Evolutionary conservation across 2,329 filamentous ascomycete species (phyloP).

Genomic region (Metarhizium rileyi): DNA sequence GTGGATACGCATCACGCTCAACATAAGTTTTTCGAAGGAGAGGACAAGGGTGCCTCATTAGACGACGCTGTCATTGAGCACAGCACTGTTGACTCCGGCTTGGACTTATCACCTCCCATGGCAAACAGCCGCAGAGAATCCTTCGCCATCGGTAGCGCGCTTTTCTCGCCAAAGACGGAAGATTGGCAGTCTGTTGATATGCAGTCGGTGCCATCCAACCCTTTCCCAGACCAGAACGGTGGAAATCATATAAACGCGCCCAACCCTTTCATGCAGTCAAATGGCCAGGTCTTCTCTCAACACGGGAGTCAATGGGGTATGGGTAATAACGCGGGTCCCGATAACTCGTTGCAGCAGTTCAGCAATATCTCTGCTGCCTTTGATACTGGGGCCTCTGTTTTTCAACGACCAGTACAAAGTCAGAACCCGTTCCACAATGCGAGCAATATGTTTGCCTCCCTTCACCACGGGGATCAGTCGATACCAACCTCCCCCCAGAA

Average conservation of each 20-base stretch:
- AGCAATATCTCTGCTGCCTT: conserved; percentile 46
- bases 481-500: conserved; percentile 48
- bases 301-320: conserved; percentile 49
- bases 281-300: conserved; percentile 30
- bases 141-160: conserved; percentile 43
- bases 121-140: conserved; percentile 53
- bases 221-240: conserved; percentile 46
- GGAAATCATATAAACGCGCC: conserved; percentile 41
- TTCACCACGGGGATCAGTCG: conserved; percentile 36
- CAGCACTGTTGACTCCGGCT: conserved; percentile 47
- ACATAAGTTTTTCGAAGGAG: conserved; percentile 48
- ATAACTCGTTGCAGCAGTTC: conserved; percentile 64
- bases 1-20: conserved; percentile 44
- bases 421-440: conserved; percentile 47
- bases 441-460: conserved; percentile 42
- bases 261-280: conserved; percentile 56
- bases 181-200: conserved; percentile 56
- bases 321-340: conserved; percentile 58
- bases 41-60: conserved; percentile 44
- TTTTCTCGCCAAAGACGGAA: conserved; percentile 58
- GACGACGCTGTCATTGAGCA: conserved; percentile 53
- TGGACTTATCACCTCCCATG: conserved; percentile 56
- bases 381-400: conserved; percentile 42
- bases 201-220: conserved; percentile 53
- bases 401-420: conserved; percentile 41